Evolutionary conservation across 2,329 filamentous ascomycete species (phyloP).

Genomic region (Coccinonectria pachysandricola): DNA sequence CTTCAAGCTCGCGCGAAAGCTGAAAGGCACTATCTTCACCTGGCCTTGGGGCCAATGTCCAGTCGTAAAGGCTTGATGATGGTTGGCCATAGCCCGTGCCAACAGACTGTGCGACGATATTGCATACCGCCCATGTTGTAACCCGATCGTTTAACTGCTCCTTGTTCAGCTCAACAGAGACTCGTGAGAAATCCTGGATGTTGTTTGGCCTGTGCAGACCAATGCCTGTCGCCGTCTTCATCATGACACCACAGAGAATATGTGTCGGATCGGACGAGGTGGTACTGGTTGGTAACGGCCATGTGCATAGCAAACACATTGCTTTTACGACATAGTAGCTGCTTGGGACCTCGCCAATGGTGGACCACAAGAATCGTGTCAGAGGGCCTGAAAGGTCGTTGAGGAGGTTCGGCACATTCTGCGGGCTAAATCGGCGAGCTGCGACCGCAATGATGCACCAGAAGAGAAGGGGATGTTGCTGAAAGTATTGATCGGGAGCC

Average conservation of each 20-base stretch:
- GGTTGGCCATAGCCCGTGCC: constrained; percentile 80
- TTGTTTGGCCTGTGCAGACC: constrained; percentile 72
- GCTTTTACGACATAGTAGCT: constrained; percentile 76
- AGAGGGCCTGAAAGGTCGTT: constrained; percentile 57
- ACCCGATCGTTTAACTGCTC: constrained; percentile 72
- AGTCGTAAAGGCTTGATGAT: constrained; percentile 67
- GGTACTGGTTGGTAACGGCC: constrained; percentile 74
- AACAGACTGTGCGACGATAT: constrained; percentile 71
- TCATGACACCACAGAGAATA: constrained; percentile 73
- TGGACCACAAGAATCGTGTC: constrained; percentile 65
- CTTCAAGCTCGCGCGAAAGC: constrained; percentile 52
- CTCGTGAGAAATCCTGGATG: constrained; percentile 72
- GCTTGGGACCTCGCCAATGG: constrained; percentile 65
- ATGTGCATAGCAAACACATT: constrained; percentile 68
- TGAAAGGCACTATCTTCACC: constrained; percentile 50
- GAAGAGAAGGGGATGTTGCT: constrained; percentile 71
- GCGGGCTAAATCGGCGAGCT: constrained; percentile 54
- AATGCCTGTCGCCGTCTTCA: constrained; percentile 77
- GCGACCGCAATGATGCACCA: constrained; percentile 75
- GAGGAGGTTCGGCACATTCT: constrained; percentile 50
- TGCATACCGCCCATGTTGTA: constrained; percentile 75
- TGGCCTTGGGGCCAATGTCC: constrained; percentile 53
- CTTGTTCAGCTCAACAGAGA: constrained; percentile 63
- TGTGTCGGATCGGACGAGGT: constrained; percentile 73
- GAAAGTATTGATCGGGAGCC: constrained; percentile 62